A percentile compares a stretch with the other conserved stretches of the same genome.
Evolutionary conservation across 2,329 filamentous ascomycete species (phyloP).

Genomic region (Trichoderma aggressivum): DNA sequence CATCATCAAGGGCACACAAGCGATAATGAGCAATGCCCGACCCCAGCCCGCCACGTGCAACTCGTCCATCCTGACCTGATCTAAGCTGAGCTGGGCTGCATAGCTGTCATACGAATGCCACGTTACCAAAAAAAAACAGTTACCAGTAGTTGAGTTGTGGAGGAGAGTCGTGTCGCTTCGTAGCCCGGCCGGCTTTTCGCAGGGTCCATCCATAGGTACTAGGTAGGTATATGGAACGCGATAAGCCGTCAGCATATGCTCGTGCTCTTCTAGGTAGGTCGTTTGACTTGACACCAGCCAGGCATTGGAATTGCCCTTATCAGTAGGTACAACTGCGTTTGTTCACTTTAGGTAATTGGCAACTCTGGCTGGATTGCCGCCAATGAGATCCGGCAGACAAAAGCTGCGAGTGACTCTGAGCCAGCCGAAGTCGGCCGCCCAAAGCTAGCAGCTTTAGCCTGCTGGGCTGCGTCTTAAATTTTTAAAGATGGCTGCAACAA

Average conservation of each 20-base stretch:
- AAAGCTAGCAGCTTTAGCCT: neutral
- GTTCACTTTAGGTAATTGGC: constrained; percentile 13
- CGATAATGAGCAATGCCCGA: neutral
- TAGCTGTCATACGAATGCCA: neutral
- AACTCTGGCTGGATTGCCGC: neutral
- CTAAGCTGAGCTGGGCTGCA: neutral
- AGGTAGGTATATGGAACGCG: neutral
- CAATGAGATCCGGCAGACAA: constrained; percentile 14
- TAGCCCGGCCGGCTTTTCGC: neutral
- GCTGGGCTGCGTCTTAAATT: constrained; percentile 1
- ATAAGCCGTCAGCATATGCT: constrained; percentile 6
- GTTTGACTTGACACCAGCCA: neutral
- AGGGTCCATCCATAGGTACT: neutral
- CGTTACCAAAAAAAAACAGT: neutral
- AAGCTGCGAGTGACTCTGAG: constrained; percentile 9
- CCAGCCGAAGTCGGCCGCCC: constrained; percentile 24
- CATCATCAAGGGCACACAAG: neutral
- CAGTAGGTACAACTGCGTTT: neutral
- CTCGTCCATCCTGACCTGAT: neutral
- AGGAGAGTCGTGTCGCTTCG: neutral
- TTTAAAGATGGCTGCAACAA: neutral
- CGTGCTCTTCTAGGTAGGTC: constrained; percentile 13
- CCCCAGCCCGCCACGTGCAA: constrained; percentile 8
- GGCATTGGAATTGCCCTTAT: constrained; percentile 6
- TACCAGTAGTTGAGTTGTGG: neutral